These are phyloP conservation scores for Ceratocystis papillata DNA, from an alignment of 2,329 filamentous ascomycete species.

Conservation along the genomic window DNA sequence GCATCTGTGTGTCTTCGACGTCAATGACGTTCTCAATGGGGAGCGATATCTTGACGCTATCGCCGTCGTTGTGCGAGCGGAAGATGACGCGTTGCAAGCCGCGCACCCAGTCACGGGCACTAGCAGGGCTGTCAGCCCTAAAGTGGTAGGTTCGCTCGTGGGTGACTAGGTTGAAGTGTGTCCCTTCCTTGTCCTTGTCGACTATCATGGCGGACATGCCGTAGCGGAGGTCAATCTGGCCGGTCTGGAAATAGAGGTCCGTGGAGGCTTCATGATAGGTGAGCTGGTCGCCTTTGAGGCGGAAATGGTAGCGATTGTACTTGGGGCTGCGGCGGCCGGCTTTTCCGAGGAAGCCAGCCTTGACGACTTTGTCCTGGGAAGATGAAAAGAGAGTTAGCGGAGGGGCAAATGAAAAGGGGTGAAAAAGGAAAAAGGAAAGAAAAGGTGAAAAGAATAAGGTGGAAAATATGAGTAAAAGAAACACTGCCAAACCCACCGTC, in stretches of 20 bases:
- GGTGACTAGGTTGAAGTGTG: constrained; percentile 71
- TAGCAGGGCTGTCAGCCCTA: constrained; percentile 73
- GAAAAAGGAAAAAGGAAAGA: background rate
- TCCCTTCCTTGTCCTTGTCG: constrained; percentile 65
- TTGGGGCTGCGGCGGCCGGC: constrained; percentile 77
- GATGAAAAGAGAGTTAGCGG: background rate
- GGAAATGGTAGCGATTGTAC: constrained; percentile 88
- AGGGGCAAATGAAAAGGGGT: background rate
- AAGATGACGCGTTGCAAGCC: constrained; percentile 90
- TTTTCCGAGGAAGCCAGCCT: constrained; percentile 82
- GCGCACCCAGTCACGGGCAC: constrained; percentile 94
- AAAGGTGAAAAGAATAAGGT: background rate
- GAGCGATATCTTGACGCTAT: constrained; percentile 90
- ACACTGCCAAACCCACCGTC: constrained; percentile 44
- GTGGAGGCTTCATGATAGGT: constrained; percentile 78
- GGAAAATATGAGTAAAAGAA: background rate
- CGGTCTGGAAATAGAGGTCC: constrained; percentile 81
- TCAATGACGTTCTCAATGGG: constrained; percentile 84
- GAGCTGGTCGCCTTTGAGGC: constrained; percentile 80
- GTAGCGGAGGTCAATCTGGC: constrained; percentile 84
- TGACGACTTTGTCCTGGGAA: constrained; percentile 57
- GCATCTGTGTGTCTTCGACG: constrained; percentile 80
- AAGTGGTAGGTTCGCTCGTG: constrained; percentile 77
- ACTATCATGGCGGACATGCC: constrained; percentile 73
- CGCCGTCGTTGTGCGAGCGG: constrained; percentile 86